These are phyloP conservation scores for Thamnidium elegans DNA, from an alignment of 192 early-diverging fungal species.

Conservation along the genomic window DNA sequence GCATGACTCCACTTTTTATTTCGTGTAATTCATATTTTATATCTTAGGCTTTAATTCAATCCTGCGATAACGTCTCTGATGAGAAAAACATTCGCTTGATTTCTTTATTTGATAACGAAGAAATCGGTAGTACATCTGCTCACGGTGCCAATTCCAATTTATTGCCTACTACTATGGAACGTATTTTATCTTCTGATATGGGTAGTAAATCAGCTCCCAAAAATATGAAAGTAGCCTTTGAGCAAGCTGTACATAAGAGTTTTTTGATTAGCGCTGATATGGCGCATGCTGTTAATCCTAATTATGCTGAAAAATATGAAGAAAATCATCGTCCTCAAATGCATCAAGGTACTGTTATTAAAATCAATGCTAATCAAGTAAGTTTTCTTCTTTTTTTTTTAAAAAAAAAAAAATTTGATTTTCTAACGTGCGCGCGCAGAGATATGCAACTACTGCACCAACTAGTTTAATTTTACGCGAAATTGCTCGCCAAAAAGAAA, in stretches of 20 bases:
- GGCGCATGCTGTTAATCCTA: constrained; percentile 91
- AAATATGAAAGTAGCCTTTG: constrained; percentile 38
- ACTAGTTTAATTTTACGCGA: constrained; percentile 73
- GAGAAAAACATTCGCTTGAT: constrained; percentile 82
- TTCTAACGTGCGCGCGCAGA: too few species aligned
- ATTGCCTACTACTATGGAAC: constrained; percentile 68
- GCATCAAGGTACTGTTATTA: constrained; percentile 94
- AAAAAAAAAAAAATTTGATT: too few species aligned
- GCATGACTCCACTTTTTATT: not conserved
- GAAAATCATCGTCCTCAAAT: constrained; percentile 87
- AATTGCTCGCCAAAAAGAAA: constrained; percentile 67
- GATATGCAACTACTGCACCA: constrained; percentile 75
- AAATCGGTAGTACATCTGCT: constrained; percentile 89
- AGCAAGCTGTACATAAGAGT: constrained; percentile 80
- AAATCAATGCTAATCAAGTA: constrained; percentile 95
- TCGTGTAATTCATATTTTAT: too few species aligned
- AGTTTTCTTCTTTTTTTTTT: not conserved
- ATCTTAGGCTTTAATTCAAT: constrained; percentile 43
- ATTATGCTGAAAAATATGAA: constrained; percentile 93
- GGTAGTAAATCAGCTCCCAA: constrained; percentile 19
- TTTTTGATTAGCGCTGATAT: constrained; percentile 90
- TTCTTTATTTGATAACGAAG: constrained; percentile 97
- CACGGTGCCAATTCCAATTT: constrained; percentile 93
- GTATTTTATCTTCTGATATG: constrained; percentile 50
- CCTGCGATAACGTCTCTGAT: constrained; percentile 49